phyloP scores from a whole-genome alignment of 2,329 filamentous ascomycete genomes.

The Pestalotiopsis sp. region DNA sequence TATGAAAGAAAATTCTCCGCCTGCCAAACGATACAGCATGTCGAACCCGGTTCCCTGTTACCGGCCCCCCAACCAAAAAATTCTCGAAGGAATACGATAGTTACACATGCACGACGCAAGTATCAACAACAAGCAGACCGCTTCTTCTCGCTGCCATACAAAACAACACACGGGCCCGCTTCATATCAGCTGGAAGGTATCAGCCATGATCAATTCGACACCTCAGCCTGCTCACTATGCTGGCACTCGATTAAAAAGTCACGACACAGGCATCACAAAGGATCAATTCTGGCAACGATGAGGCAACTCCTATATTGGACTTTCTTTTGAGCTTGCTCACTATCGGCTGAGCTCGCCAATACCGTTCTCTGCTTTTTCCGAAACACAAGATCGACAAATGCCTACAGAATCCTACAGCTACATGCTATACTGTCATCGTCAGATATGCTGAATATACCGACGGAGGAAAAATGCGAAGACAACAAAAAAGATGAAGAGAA shows the following conservation, averaged over 20 bases:
- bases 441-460: slow-evolving; percentile 1
- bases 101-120: neutral
- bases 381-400: neutral
- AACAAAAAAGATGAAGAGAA: neutral
- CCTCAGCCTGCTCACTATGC: too few relatives aligned
- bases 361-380: neutral
- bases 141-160: too few relatives aligned
- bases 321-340: neutral
- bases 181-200: too few relatives aligned
- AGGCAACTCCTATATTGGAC: neutral
- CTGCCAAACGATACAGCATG: neutral
- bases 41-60: slow-evolving; percentile 5
- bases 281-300: neutral
- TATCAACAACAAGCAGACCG: neutral
- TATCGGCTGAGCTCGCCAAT: neutral
- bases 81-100: neutral
- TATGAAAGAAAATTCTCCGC: neutral
- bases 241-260: too few relatives aligned
- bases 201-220: too few relatives aligned
- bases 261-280: neutral
- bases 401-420: neutral
- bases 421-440: slow-evolving; percentile 1
- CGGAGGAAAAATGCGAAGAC: neutral
- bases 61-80: neutral
- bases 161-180: too few relatives aligned